phyloP scores from a whole-genome alignment of 2,329 filamentous ascomycete species.

The Teratosphaeria zuluensis region DNA sequence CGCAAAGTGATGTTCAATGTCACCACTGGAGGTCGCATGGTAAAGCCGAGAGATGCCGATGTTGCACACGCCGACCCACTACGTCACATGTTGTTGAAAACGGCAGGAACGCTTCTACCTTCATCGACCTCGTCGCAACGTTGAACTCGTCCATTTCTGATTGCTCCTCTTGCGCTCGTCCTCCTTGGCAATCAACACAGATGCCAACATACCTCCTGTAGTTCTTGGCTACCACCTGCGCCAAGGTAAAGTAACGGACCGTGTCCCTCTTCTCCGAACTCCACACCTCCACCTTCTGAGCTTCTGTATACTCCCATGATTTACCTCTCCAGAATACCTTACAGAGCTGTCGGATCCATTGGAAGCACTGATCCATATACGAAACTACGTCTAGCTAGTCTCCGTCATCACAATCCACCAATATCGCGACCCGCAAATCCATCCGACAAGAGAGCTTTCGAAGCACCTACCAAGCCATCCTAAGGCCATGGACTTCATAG shows the following conservation, averaged over 20 bases:
- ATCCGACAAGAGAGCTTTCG: too few relatives aligned
- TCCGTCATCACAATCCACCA: neutral
- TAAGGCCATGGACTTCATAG: slow-evolving; percentile 26
- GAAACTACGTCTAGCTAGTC: too few relatives aligned
- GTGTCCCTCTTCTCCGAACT: neutral
- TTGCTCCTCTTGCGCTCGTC: too few relatives aligned
- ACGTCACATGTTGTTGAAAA: neutral
- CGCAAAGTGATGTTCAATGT: neutral
- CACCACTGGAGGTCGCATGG: neutral
- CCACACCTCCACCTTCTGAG: neutral
- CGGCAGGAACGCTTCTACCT: neutral
- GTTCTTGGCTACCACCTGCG: neutral
- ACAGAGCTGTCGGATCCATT: neutral
- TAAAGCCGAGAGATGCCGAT: neutral
- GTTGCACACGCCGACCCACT: neutral
- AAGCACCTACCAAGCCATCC: neutral
- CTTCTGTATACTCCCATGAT: neutral
- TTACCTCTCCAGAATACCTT: neutral
- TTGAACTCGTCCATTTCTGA: too few relatives aligned
- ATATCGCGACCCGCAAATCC: too few relatives aligned
- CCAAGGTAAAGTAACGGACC: neutral
- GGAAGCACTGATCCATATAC: too few relatives aligned
- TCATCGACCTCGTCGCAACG: too few relatives aligned
- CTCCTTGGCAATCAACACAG: too few relatives aligned
- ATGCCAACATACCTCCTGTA: too few relatives aligned